Evolutionary conservation across 805 yeast genomes (phyloP), one percentile per base, ranked within the genome.

Genomic region (Suhomyces xylopsoci): DNA sequence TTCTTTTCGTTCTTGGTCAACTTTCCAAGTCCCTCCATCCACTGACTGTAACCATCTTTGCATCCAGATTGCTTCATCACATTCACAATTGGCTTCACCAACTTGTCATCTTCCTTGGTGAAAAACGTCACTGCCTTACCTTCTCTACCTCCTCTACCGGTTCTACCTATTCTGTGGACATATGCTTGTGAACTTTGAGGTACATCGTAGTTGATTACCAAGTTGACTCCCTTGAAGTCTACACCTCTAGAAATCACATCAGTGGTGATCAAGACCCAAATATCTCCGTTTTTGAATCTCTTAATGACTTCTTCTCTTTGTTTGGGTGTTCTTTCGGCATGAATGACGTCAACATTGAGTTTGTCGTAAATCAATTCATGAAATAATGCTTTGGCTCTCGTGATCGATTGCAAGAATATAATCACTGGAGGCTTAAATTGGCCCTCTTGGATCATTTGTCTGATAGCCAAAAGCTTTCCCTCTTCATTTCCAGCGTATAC

Each of bases 81-180:
- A 64, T 92, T 94, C 26, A 93, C 81, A 43, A 94, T 88, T 8
- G 94, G 88, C 65, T 88, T 88, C 45, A 94, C 80, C 2, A 88
- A 82, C 52, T 80, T 67, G 3, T 81, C 70, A 66, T 94, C 99
- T 57, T 90, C 96, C 65, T 91, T 92, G 24, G 99, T 93, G 74
- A 88, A 94, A 58, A 92, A 85, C 0, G 99, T 94, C 17, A 94
- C 82, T 0, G 98, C 97, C 60, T 80, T 80, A 52, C 99, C 99
- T 7, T 72, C 63, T 55, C 87, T 83, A 1, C 96, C 97, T 50
- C 90, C 97, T 79, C 99, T 86, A 60, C 99, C 99, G 2, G 99
- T 93, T 78, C 99, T 87, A 70, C 99, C 99, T 62, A 94, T 90
- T 73, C 99, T 83, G 70, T 94, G 99, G 45, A 94, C 97, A 67